Percentiles rank a stretch among this genome's conserved stretches.
phyloP scores from a whole-genome alignment of 2,329 filamentous ascomycete species.

The Huntiella moniliformis region DNA sequence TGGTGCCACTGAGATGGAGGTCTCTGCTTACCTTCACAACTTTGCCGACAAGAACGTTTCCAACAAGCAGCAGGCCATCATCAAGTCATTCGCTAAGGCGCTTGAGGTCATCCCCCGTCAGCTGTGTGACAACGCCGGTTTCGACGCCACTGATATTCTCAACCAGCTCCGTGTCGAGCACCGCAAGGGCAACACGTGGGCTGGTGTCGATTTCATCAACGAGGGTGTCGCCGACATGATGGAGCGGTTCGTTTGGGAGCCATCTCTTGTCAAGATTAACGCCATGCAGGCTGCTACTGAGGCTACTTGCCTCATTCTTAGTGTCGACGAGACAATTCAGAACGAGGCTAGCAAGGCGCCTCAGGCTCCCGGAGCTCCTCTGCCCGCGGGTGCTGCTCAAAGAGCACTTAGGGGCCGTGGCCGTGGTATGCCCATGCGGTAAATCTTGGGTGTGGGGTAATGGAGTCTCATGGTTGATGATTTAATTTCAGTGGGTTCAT shows the following conservation, averaged over 20 bases:
- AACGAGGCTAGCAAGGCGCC: conserved; percentile 85
- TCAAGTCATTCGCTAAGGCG: conserved; percentile 95
- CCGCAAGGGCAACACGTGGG: conserved; percentile 81
- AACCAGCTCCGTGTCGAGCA: conserved; percentile 94
- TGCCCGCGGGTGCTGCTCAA: conserved; percentile 72
- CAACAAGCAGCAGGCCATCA: conserved; percentile 91
- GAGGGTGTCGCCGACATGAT: conserved; percentile 92
- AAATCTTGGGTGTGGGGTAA: conserved; percentile 13
- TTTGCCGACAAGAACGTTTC: conserved; percentile 85
- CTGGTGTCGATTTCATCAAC: conserved; percentile 82
- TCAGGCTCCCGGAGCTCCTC: conserved; percentile 56
- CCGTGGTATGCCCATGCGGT: conserved; percentile 77
- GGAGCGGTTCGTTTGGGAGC: conserved; percentile 94
- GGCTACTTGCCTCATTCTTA: conserved; percentile 83
- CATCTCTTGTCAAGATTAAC: conserved; percentile 88
- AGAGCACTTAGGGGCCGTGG: conserved; percentile 68
- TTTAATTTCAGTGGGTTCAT: conserved; percentile 5
- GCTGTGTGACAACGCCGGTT: conserved; percentile 95
- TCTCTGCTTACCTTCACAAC: conserved; percentile 80
- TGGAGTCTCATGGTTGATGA: not conserved
- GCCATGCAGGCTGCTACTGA: conserved; percentile 92
- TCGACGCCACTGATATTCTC: conserved; percentile 93
- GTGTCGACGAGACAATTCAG: conserved; percentile 95
- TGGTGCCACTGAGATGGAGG: conserved; percentile 89
- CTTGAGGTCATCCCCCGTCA: conserved; percentile 92